phyloP scores from a whole-genome alignment of 2,329 filamentous ascomycete genomes.

The Aspergillus piperis region DNA sequence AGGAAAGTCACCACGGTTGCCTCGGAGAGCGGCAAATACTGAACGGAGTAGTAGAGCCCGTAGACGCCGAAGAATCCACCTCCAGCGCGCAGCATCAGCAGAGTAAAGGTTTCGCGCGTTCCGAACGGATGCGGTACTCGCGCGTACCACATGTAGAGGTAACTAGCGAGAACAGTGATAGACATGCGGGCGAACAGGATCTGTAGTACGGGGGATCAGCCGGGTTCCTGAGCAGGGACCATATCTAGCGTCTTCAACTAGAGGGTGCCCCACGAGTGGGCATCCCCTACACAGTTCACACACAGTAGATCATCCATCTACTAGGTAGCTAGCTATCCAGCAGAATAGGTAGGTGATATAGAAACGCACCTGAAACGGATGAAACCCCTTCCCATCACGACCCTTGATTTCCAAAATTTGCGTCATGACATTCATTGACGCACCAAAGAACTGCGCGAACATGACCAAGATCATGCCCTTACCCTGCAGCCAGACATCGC shows the following conservation, averaged over 20 bases:
- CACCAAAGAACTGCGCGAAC: slow-evolving; percentile 75
- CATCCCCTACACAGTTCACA: not conserved
- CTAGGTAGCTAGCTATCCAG: not conserved
- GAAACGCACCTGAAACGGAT: slow-evolving; percentile 68
- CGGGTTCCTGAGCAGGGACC: not conserved
- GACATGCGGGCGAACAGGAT: slow-evolving; percentile 79
- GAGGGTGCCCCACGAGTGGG: not conserved
- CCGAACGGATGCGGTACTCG: slow-evolving; percentile 71
- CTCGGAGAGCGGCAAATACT: slow-evolving; percentile 82
- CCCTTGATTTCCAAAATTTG: slow-evolving; percentile 70
- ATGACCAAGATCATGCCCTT: slow-evolving; percentile 74
- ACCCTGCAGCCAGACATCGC: slow-evolving; percentile 61
- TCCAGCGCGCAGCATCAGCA: slow-evolving; percentile 69
- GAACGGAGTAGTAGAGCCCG: slow-evolving; percentile 71
- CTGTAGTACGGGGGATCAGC: slow-evolving; percentile 28
- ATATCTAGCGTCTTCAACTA: not conserved
- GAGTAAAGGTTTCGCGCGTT: slow-evolving; percentile 62
- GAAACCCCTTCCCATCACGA: slow-evolving; percentile 68
- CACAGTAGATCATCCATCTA: not conserved
- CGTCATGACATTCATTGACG: slow-evolving; percentile 81
- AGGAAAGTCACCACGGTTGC: slow-evolving; percentile 90
- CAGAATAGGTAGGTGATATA: not conserved
- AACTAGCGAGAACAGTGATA: slow-evolving; percentile 68
- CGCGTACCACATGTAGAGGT: slow-evolving; percentile 71
- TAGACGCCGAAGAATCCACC: slow-evolving; percentile 78